phyloP scores from a whole-genome alignment of 2,329 filamentous ascomycete species.

The Aulographum hederae region DNA sequence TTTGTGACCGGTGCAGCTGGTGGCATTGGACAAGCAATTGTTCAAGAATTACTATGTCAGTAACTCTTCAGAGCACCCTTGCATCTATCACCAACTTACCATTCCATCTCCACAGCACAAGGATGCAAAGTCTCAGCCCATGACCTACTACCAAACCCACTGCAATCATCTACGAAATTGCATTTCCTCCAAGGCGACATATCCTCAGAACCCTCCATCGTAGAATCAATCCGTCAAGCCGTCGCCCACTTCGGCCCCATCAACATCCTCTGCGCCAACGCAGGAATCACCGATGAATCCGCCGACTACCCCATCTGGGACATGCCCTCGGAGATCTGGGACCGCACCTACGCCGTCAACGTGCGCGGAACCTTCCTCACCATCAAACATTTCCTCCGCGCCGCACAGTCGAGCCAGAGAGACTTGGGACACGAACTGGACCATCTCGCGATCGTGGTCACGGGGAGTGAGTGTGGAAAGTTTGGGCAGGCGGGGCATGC shows the following conservation, averaged over 20 bases:
- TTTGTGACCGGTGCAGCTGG: constrained; percentile 36
- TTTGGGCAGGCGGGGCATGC: constrained; percentile 31
- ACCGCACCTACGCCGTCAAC: constrained; percentile 31
- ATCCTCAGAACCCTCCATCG: constrained; percentile 27
- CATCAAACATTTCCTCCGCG: constrained; percentile 35
- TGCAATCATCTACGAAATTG: constrained; percentile 17
- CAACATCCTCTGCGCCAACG: constrained; percentile 34
- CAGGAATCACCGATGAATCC: constrained; percentile 32
- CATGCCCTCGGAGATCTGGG: constrained; percentile 31
- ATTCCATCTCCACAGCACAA: constrained; percentile 18
- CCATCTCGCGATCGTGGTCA: constrained; percentile 34
- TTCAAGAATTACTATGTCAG: constrained; percentile 33
- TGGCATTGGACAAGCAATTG: constrained; percentile 30
- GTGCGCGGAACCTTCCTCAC: constrained; percentile 34
- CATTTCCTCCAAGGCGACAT: constrained; percentile 28
- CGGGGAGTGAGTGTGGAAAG: constrained; percentile 32
- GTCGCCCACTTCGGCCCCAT: constrained; percentile 28
- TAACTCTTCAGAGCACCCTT: constrained; percentile 4
- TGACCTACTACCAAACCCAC: constrained; percentile 23
- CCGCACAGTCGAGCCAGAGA: constrained; percentile 22
- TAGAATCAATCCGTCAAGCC: constrained; percentile 21
- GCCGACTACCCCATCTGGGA: constrained; percentile 33
- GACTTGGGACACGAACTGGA: constrained; percentile 20
- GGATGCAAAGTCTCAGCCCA: constrained; percentile 37
- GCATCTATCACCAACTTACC: constrained; percentile 1